These are phyloP conservation scores for grape (Vitis vinifera) DNA, from an alignment of 164 flowering plant genomes.

Conservation along the genomic window DNA sequence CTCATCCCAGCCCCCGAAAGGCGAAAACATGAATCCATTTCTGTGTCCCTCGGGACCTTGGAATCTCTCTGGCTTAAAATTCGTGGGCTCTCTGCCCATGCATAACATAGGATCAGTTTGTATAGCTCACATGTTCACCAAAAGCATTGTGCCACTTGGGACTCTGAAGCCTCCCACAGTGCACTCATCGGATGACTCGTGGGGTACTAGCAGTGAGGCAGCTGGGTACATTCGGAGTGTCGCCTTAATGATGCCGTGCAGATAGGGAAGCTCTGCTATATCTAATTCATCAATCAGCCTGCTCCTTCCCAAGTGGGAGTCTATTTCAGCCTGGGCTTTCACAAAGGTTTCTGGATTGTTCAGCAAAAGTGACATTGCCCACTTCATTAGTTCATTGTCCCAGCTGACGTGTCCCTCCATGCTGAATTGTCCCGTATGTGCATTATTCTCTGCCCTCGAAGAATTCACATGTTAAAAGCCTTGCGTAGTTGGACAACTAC, in stretches of 20 bases:
- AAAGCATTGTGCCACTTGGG: slow-evolving; percentile 27
- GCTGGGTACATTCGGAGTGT: slow-evolving; percentile 29
- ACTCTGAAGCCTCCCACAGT: slow-evolving; percentile 22
- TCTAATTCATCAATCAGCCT: slow-evolving; percentile 27
- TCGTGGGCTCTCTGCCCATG: slow-evolving; percentile 14
- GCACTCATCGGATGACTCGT: slow-evolving; percentile 24
- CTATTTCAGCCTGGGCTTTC: slow-evolving; percentile 18
- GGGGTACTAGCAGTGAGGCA: slow-evolving; percentile 26
- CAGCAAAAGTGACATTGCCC: slow-evolving; percentile 17
- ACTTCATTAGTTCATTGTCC: slow-evolving; percentile 17
- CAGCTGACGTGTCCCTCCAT: slow-evolving; percentile 18
- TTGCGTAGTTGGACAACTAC: too few species aligned
- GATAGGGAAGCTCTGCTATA: slow-evolving; percentile 25
- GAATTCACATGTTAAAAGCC: too few species aligned
- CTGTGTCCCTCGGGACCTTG: not conserved
- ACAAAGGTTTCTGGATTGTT: slow-evolving; percentile 9
- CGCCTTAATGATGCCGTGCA: slow-evolving; percentile 24
- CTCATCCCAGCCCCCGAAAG: slow-evolving; percentile 36
- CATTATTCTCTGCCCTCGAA: not conserved
- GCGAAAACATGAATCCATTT: slow-evolving; percentile 24
- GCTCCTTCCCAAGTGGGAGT: slow-evolving; percentile 8
- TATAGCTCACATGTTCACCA: slow-evolving; percentile 27
- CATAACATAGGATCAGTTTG: slow-evolving; percentile 20
- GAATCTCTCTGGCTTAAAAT: slow-evolving; percentile 35
- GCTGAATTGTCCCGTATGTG: slow-evolving; percentile 5